Conservation (phyloP, 2,329 filamentous ascomycete genomes). For the Venturia aucupariae region DNA sequence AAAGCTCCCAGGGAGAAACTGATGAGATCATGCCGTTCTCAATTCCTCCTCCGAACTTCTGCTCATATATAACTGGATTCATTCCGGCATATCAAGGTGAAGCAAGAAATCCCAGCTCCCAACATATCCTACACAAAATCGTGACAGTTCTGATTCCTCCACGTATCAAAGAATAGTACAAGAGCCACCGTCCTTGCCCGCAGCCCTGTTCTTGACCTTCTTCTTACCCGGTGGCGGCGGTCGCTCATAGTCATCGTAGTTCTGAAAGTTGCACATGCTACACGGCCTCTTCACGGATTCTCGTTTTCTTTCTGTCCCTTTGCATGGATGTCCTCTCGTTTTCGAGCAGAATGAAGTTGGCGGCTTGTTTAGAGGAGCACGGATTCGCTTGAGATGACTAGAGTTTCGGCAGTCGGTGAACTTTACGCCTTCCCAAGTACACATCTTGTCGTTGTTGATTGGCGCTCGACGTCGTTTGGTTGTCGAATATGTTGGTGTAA, state of each 20-base stretch:
- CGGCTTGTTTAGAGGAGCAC: background rate
- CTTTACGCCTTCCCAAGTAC: background rate
- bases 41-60: too few species aligned
- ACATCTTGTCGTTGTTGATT: background rate
- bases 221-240: background rate
- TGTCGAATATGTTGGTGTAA: background rate
- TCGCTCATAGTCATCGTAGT: background rate
- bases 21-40: too few species aligned
- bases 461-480: background rate
- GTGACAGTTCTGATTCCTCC: too few species aligned
- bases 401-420: background rate
- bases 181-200: background rate
- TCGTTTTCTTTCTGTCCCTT: background rate
- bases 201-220: background rate
- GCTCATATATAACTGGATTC: too few species aligned
- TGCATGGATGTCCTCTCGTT: background rate
- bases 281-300: background rate
- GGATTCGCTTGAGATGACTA: background rate
- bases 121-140: too few species aligned
- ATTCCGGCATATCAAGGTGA: too few species aligned
- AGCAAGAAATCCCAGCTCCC: too few species aligned
- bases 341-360: background rate
- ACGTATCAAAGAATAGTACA: background rate
- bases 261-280: background rate
- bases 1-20: too few species aligned